These are phyloP conservation scores for Phialophora verrucosa DNA, from an alignment of 2,329 filamentous ascomycete genomes.

Conservation along the genomic window DNA sequence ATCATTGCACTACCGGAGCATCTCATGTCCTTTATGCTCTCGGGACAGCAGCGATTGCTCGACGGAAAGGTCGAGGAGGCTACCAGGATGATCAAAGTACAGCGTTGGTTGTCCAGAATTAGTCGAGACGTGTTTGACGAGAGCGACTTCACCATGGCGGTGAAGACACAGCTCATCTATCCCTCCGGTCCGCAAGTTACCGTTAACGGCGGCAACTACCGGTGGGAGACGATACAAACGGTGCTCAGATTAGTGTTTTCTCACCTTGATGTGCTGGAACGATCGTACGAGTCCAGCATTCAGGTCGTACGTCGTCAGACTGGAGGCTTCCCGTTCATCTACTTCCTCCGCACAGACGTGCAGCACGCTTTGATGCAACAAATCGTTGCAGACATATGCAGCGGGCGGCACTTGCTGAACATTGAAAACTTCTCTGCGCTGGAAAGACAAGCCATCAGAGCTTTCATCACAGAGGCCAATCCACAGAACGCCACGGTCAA, in stretches of 20 bases:
- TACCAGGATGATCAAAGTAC: slow-evolving; percentile 47
- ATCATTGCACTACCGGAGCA: slow-evolving; percentile 69
- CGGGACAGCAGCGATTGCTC: slow-evolving; percentile 60
- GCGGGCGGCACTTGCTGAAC: slow-evolving; percentile 40
- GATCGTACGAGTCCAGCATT: slow-evolving; percentile 53
- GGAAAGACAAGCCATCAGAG: slow-evolving; percentile 16
- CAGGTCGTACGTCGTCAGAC: slow-evolving; percentile 52
- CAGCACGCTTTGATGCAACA: slow-evolving; percentile 53
- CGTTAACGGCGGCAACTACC: slow-evolving; percentile 59
- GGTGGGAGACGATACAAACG: slow-evolving; percentile 64
- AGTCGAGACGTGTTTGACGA: slow-evolving; percentile 68
- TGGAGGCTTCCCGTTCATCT: slow-evolving; percentile 61
- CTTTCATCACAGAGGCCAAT: slow-evolving; percentile 13
- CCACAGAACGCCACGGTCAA: slow-evolving; percentile 7
- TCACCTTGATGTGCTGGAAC: slow-evolving; percentile 43
- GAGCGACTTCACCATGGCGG: slow-evolving; percentile 67
- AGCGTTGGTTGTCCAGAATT: slow-evolving; percentile 53
- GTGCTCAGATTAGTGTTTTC: slow-evolving; percentile 43
- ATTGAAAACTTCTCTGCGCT: slow-evolving; percentile 15
- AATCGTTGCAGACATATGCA: slow-evolving; percentile 52
- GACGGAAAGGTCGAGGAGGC: slow-evolving; percentile 43
- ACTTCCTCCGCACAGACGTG: slow-evolving; percentile 58
- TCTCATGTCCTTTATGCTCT: slow-evolving; percentile 67
- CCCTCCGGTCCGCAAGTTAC: slow-evolving; percentile 61
- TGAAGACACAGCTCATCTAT: slow-evolving; percentile 67